A percentile compares a stretch with the other conserved stretches of the same genome.
phyloP scores from a whole-genome alignment of 2,329 filamentous ascomycete genomes.

The Pyrenochaeta sp. region DNA sequence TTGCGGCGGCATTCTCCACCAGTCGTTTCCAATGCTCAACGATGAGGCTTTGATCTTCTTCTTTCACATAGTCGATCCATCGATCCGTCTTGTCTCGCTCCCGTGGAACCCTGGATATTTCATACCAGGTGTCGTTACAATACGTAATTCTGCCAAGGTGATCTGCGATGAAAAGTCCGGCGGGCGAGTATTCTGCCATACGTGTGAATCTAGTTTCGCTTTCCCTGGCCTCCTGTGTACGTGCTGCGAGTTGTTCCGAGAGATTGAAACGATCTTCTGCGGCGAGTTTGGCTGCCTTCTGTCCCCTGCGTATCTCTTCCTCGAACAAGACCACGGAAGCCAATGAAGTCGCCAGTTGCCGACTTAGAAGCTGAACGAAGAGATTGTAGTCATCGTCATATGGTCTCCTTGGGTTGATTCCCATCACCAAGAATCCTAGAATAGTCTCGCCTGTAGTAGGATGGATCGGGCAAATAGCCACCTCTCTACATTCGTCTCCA shows the following conservation, averaged over 20 bases:
- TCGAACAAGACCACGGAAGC: conserved; percentile 84
- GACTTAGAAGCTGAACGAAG: conserved; percentile 76
- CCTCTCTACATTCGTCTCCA: conserved; percentile 71
- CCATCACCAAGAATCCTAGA: conserved; percentile 80
- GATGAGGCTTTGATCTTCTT: conserved; percentile 69
- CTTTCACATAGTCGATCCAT: conserved; percentile 76
- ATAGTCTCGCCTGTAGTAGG: conserved; percentile 77
- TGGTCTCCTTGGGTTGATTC: conserved; percentile 77
- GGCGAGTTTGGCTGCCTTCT: conserved; percentile 75
- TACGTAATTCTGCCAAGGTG: conserved; percentile 74
- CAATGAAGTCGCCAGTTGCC: conserved; percentile 79
- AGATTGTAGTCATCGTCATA: conserved; percentile 83
- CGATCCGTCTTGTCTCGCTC: conserved; percentile 64
- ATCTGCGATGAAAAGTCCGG: conserved; percentile 86
- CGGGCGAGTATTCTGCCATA: conserved; percentile 84
- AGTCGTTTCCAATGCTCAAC: conserved; percentile 69
- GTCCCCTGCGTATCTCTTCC: conserved; percentile 78
- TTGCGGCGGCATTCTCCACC: conserved; percentile 66
- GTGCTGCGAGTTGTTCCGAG: conserved; percentile 74
- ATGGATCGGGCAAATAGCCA: conserved; percentile 80
- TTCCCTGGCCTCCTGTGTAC: conserved; percentile 63
- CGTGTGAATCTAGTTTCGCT: conserved; percentile 80
- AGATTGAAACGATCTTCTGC: conserved; percentile 79
- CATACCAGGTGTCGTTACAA: conserved; percentile 79
- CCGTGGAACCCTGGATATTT: conserved; percentile 72